Conservation (phyloP, 2,329 filamentous ascomycete species). For the Xylaria sp. region DNA sequence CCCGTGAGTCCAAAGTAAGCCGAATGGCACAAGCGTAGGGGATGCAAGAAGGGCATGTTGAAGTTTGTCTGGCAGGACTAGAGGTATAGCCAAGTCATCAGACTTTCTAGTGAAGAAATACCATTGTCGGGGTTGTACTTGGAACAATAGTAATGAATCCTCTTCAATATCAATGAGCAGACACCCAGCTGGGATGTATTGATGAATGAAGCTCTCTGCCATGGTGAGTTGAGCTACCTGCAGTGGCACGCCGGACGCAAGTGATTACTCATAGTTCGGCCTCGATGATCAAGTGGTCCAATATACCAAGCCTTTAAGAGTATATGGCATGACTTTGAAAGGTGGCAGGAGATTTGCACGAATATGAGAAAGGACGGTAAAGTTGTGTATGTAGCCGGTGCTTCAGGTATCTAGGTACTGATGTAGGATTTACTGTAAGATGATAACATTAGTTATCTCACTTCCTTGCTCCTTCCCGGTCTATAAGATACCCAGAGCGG, state of each 20-base stretch:
- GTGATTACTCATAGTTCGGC: background rate
- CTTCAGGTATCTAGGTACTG: background rate
- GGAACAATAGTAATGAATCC: conserved; percentile 5
- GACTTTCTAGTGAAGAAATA: conserved; percentile 41
- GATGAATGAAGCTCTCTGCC: conserved; percentile 34
- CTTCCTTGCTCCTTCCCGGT: background rate
- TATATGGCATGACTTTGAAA: background rate
- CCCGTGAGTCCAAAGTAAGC: conserved; percentile 48
- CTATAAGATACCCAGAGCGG: background rate
- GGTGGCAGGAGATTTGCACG: background rate
- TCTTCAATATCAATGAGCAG: conserved; percentile 47
- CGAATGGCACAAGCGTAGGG: conserved; percentile 40
- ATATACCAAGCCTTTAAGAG: background rate
- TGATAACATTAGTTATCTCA: background rate
- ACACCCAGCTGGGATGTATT: conserved; percentile 56
- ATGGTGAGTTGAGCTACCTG: conserved; percentile 25
- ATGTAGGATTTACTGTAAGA: background rate
- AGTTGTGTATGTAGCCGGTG: background rate
- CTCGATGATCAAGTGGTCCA: background rate
- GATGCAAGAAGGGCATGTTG: conserved; percentile 47
- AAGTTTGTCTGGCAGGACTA: conserved; percentile 36
- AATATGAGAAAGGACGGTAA: background rate
- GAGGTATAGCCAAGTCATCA: conserved; percentile 34
- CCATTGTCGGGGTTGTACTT: conserved; percentile 42
- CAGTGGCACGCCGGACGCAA: background rate